Percentiles rank a stretch among this genome's conserved stretches.
These are phyloP conservation scores for Ambrosia hybrid DNA, from an alignment of 140 eudicot species.

Conservation along the genomic window DNA sequence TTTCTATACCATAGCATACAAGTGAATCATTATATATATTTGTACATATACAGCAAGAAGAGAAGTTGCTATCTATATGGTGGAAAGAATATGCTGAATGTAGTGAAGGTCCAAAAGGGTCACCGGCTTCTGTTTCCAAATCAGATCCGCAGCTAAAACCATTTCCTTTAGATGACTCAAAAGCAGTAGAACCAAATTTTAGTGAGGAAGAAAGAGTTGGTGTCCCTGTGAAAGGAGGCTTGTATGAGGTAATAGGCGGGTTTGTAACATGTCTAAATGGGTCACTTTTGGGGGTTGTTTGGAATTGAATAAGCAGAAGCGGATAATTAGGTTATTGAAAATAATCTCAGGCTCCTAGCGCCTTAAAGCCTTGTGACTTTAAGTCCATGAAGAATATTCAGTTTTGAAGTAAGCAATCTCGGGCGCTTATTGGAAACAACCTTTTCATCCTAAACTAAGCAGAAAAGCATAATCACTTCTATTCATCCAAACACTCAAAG, in stretches of 20 bases:
- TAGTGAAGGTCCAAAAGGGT: conserved; percentile 85
- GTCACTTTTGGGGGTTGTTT: not conserved
- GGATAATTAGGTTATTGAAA: too few species aligned
- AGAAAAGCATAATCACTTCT: too few species aligned
- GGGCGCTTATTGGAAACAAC: too few species aligned
- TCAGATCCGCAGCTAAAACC: conserved; percentile 35
- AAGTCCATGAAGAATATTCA: too few species aligned
- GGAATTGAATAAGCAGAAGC: too few species aligned
- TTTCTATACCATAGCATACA: not conserved
- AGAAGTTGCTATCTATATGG: conserved; percentile 82
- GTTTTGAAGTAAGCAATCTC: too few species aligned
- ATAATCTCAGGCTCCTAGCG: too few species aligned
- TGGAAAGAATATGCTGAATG: conserved; percentile 97
- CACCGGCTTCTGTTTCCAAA: conserved; percentile 41
- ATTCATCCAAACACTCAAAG: too few species aligned
- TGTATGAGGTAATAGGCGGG: conserved; percentile 66
- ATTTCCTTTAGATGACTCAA: conserved; percentile 31
- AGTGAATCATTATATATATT: not conserved
- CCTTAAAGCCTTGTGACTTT: too few species aligned
- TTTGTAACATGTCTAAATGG: conserved; percentile 1
- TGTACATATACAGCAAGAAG: conserved; percentile 68
- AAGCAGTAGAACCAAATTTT: conserved; percentile 31
- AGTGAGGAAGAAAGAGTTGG: conserved; percentile 93
- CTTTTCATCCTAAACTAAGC: too few species aligned
- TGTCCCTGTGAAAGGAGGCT: conserved; percentile 98